Base-by-base conservation (phyloP, 1,284 basidiomycete genomes). In the Cutaneotrichosporon cavernicola region DNA sequence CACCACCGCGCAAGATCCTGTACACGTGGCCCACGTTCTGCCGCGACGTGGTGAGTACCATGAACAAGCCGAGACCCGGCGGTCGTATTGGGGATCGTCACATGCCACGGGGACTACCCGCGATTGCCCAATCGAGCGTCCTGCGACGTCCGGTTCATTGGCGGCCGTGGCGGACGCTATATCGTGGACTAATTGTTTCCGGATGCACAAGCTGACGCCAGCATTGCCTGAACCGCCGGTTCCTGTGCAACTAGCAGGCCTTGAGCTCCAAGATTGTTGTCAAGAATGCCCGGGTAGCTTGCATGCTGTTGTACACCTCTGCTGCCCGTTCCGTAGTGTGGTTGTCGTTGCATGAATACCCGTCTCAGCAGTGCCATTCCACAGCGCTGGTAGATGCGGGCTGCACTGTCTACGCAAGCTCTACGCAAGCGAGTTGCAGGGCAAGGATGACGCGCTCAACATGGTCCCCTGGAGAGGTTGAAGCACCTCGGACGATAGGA, bases 21-120 rank as follows among this genome's bases (percentile, higher is more conserved):
- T 78, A 79, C 64, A 72, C 77, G 13, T 81, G 78, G 79, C 77
- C 79, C 26, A 73, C 70, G 47, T 76, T 81, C 66, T 81, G 79
- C 64, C 72, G 79, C 18, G 79, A 81, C 66, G 65, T 81, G 59
- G 79, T 81, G 65, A 74, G 79, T 76, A 14, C 13, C n/a, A 30
- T 21, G 5, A 26, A 22, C 2, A 21, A 22, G 47, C 9, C 14
- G 40, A 36, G 36, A 9, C 9, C 36, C 36, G 9, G 13, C 36
- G 9, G 40, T 5, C 16, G 18, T 46, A 46, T 46, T 46, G 4
- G 43, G 18, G 43, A 46, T 46, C 18, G 43, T 18, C 43, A 46
- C 43, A 46, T 46, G 43, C 43, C 43, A 18, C 43, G 18, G 43
- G 7, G 16, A n/a, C 49, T 26, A 53, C 30, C 14, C 51, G 18